These are phyloP conservation scores for Saturnispora zaruensis DNA, from an alignment of 805 yeast genomes.

Conservation along the genomic window DNA sequence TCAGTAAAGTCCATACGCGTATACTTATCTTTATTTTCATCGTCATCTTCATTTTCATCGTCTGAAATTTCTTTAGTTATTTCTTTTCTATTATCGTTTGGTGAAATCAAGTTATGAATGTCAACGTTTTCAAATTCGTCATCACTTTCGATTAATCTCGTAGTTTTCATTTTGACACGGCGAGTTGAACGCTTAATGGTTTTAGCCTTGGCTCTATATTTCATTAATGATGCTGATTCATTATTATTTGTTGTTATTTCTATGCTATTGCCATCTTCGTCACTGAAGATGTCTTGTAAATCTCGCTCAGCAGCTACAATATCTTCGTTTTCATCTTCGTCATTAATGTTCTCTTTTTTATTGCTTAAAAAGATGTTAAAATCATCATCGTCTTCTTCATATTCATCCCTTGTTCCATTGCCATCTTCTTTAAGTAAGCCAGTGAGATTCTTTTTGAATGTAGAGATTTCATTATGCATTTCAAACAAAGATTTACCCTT, in stretches of 20 bases:
- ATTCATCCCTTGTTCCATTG: neutral
- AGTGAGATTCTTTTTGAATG: conserved; percentile 8
- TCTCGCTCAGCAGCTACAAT: neutral
- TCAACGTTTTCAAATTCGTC: conserved; percentile 31
- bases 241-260: conserved; percentile 13
- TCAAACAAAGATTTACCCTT: conserved; percentile 10
- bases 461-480: conserved; percentile 7
- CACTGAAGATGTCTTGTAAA: conserved; percentile 9
- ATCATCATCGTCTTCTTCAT: neutral
- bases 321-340: conserved; percentile 6
- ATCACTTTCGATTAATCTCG: conserved; percentile 17
- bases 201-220: conserved; percentile 18
- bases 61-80: neutral
- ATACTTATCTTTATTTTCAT: conserved; percentile 16
- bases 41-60: neutral
- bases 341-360: conserved; percentile 10
- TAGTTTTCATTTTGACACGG: conserved; percentile 41
- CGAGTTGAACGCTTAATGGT: conserved; percentile 48
- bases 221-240: conserved; percentile 4
- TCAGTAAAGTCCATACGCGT: conserved; percentile 16
- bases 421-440: conserved; percentile 6
- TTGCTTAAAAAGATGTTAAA: conserved; percentile 27
- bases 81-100: conserved; percentile 9
- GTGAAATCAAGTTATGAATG: conserved; percentile 32
- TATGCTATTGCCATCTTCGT: conserved; percentile 3